Evolutionary conservation across 331 rosid genomes (phyloP).

Genomic region (Acacia pycnantha): DNA sequence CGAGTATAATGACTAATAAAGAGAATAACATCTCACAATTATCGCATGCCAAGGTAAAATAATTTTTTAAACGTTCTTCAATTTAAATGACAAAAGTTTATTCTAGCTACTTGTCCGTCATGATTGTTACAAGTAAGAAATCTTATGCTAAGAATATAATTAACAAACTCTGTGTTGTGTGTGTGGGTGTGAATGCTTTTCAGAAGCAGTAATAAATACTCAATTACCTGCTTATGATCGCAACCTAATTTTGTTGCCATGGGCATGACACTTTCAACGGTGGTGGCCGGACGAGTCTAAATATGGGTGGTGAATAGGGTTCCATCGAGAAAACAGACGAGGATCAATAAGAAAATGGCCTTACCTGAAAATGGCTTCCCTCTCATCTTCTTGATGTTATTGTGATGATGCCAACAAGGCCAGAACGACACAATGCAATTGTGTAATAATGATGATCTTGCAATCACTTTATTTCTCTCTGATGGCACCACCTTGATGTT

Average conservation of each 20-base stretch:
- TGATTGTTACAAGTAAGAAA: not conserved
- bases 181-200: not conserved
- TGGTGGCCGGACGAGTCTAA: constrained; percentile 46
- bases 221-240: constrained; percentile 51
- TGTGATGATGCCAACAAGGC: not conserved
- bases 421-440: constrained; percentile 14
- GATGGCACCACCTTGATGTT: not conserved
- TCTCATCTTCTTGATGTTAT: constrained; percentile 43
- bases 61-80: not conserved
- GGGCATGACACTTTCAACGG: not conserved
- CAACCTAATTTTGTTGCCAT: constrained; percentile 18
- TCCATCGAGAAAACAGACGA: constrained; percentile 74
- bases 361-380: constrained; percentile 61
- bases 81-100: not conserved
- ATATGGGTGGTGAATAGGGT: constrained; percentile 66
- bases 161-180: not conserved
- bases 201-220: not conserved
- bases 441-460: not conserved
- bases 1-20: not conserved
- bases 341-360: constrained; percentile 47
- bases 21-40: not conserved
- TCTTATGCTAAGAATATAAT: not conserved
- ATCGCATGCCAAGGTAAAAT: not conserved
- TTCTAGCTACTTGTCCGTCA: not conserved
- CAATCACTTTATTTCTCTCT: constrained; percentile 14